phyloP scores from a whole-genome alignment of 2,329 filamentous ascomycete species.

The Mariannaea sp. region DNA sequence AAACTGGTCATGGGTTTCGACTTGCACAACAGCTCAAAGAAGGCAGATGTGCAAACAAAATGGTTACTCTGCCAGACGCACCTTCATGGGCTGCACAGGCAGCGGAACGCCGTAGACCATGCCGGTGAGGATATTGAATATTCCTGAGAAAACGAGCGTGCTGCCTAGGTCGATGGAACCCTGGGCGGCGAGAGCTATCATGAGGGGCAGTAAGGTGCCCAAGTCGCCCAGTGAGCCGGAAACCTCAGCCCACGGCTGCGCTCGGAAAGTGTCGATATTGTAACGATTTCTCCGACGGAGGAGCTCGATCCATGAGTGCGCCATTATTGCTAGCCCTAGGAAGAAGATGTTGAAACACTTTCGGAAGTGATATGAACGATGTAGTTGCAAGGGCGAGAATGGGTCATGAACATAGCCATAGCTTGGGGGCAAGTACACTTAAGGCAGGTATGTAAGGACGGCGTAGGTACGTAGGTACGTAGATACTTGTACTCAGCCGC shows the following conservation, averaged over 20 bases:
- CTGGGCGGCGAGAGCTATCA: conserved; percentile 82
- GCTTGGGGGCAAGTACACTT: no score
- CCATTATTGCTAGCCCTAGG: conserved; percentile 20
- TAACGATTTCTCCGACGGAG: conserved; percentile 47
- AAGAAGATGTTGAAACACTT: neutral
- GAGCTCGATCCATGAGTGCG: conserved; percentile 36
- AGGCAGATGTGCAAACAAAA: neutral
- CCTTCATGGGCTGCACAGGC: conserved; percentile 87
- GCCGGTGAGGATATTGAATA: conserved; percentile 86
- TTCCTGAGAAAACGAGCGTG: conserved; percentile 85
- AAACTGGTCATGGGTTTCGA: no score
- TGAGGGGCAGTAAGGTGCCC: conserved; percentile 85
- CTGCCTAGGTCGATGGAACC: conserved; percentile 79
- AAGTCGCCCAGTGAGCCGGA: conserved; percentile 88
- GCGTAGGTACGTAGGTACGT: neutral
- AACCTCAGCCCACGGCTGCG: conserved; percentile 68
- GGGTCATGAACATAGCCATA: neutral
- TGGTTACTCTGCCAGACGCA: conserved; percentile 30
- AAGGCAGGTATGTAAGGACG: no score
- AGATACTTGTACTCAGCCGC: neutral
- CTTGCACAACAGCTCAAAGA: neutral
- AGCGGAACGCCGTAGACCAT: conserved; percentile 83
- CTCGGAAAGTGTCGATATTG: conserved; percentile 55
- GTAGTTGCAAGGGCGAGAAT: neutral
- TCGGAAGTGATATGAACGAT: neutral